Evolutionary conservation across 1,139 yeast species (phyloP), one percentile per base, ranked within the genome.

Genomic region (Blastobotrys proliferans): DNA sequence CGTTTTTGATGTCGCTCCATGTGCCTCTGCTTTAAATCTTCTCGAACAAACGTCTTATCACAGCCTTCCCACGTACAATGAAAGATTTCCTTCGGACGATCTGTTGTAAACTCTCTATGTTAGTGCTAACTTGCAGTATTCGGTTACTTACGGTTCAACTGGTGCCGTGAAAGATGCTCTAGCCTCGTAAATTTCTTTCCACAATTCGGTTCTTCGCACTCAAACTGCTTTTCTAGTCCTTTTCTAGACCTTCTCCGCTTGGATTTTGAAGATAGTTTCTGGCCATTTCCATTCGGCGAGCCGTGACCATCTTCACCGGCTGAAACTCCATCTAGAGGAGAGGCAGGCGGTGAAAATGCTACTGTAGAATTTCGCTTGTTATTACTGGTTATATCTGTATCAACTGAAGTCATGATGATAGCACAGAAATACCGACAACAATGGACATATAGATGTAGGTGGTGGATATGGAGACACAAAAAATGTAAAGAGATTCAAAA

Each of bases 151-250:
- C 67, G 73, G 46, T 62, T 66, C 18, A 61, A 53, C 46, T 60
- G 63, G 45, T 69, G 74, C 26, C 74, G 52, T 4, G 60, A 51
- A 11, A 69, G 56, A 50, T 69, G 74, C 48, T 69, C 74, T 4
- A 64, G 54, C 46, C 86, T 66, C 1, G 84, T 77, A 56, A 80
- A 80, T 50, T 70, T 71, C 61, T 79, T 80, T 8, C 76, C 79
- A 57, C 86, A 80, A 30, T 70, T 72, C 32, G 73, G 71, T 56
- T 70, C 75, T 14, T 70, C 69, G 56, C 86, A 80, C 14, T 38
- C 54, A 49, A 56, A 65, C 25, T 51, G 50, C 46, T 62, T 62
- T 26, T 55, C 61, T 6, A 62, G 56, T 5, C 66, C 66, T 46
- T 61, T 62, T 22, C 68, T 36, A 3, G 45, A 40, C 24, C 48